phyloP scores from a whole-genome alignment of 2,329 filamentous ascomycete genomes.

The Acephala macrosclerotiorum region DNA sequence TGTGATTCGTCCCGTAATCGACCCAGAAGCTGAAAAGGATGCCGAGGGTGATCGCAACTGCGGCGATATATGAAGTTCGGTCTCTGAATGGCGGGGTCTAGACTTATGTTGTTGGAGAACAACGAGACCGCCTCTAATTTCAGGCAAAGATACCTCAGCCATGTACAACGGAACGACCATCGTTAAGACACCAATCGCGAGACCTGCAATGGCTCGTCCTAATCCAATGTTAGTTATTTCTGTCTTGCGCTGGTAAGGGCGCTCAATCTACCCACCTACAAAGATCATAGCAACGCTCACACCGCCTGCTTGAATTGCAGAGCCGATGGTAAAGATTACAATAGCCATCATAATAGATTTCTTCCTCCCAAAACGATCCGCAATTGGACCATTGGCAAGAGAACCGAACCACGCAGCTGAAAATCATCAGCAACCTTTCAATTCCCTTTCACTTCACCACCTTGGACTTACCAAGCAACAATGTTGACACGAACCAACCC shows the following conservation, averaged over 20 bases:
- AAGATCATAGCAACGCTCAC: slow-evolving; percentile 52
- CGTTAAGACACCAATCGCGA: slow-evolving; percentile 57
- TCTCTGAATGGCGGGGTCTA: background rate
- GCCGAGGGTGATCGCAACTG: slow-evolving; percentile 38
- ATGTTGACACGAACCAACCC: slow-evolving; percentile 60
- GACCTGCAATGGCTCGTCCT: slow-evolving; percentile 55
- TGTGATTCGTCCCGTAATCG: slow-evolving; percentile 41
- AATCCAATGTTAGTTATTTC: background rate
- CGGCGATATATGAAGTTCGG: background rate
- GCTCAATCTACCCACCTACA: slow-evolving; percentile 38
- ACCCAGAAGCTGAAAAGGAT: slow-evolving; percentile 43
- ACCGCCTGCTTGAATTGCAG: slow-evolving; percentile 45
- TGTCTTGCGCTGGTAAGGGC: background rate
- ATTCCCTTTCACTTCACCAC: background rate
- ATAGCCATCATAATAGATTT: slow-evolving; percentile 43
- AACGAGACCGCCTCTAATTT: slow-evolving; percentile 40
- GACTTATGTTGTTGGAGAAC: slow-evolving; percentile 38
- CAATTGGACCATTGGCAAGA: slow-evolving; percentile 49
- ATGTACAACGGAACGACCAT: slow-evolving; percentile 55
- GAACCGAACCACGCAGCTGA: slow-evolving; percentile 57
- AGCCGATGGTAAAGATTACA: slow-evolving; percentile 42
- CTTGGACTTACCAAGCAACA: slow-evolving; percentile 49
- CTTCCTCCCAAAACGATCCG: slow-evolving; percentile 44
- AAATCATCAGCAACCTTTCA: background rate
- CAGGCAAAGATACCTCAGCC: slow-evolving; percentile 40